Base-by-base conservation (phyloP, 208 protist species). In the Trypanosoma theileri region DNA sequence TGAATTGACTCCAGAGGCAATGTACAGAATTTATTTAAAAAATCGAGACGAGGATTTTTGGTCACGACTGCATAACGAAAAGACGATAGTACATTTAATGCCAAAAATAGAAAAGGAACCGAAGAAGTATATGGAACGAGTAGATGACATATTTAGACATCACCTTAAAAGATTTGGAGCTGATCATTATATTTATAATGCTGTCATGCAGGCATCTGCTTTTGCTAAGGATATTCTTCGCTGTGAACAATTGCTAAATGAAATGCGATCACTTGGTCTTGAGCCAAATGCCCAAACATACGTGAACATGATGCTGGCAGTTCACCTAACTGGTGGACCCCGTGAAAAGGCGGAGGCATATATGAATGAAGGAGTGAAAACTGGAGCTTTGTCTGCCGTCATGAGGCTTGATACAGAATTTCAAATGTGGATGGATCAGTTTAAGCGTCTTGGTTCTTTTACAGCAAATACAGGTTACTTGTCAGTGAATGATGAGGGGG, bases 121-220 rank as follows among this genome's bases (percentile, higher is more conserved):
- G 16, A 69, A 76, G 28, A 68, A 24, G 44, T 75, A 92, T 59
- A 93, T 96, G 83, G 64, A 60, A 59, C 78, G 64, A 17, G 88
- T 96, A 0, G 60, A 91, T 51, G 79, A 93, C 19, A 79, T 96
- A 24, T 92, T 91, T 71, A 75, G 82, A 16, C 86, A 94, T 59
- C 91, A 96, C 62, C 66, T 96, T n/a, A 89, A 84, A 71, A 78
- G 86, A 16, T 96, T 90, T 75, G 92, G 92, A 0, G 87, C 85
- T 1, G 92, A 96, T 56, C 92, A 96, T 67, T 92, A 91, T 71
- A 95, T 96, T 57, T 96, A 94, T 81, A 96, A 96, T 63, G 88
- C 86, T 6, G 89, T 96, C 8, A 96, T 96, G 89, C 92, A 96
- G 74, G 92, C 89, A 10, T 57, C 66, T 31, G 92, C 89, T 17